Percentiles rank a stretch among this genome's conserved stretches.
phyloP scores from a whole-genome alignment of 2,329 filamentous ascomycete species.

The Aspergillus neotritici region DNA sequence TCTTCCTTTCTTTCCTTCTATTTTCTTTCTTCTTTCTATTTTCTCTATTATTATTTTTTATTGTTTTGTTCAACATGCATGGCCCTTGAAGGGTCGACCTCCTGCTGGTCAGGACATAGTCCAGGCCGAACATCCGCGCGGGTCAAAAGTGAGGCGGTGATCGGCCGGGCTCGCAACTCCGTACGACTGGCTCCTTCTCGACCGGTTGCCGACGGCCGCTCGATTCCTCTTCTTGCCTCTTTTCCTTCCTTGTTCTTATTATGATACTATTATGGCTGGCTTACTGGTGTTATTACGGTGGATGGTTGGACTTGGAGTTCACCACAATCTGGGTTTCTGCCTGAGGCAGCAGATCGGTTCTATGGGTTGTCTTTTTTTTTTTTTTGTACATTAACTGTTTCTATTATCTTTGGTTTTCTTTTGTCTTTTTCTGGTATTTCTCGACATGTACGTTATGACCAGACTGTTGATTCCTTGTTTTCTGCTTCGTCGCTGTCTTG shows the following conservation, averaged over 20 bases:
- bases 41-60: slow-evolving; percentile 1
- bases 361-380: slow-evolving; percentile 2
- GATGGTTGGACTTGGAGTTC: slow-evolving; percentile 6
- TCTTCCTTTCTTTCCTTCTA: slow-evolving; percentile 2
- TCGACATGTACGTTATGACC: slow-evolving; percentile 1
- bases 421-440: neutral
- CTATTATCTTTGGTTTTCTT: slow-evolving; percentile 6
- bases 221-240: too few species aligned
- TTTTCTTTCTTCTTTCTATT: slow-evolving; percentile 1
- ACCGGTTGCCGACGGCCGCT: slow-evolving; percentile 7
- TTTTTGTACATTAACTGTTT: slow-evolving; percentile 3
- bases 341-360: slow-evolving; percentile 3
- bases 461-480: slow-evolving; percentile 1
- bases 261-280: too few species aligned
- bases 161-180: slow-evolving; percentile 11
- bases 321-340: slow-evolving; percentile 5
- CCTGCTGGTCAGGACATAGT: slow-evolving; percentile 13
- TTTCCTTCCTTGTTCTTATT: too few species aligned
- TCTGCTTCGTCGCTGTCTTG: slow-evolving; percentile 5
- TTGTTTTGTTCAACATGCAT: slow-evolving; percentile 1
- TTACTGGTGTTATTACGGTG: neutral
- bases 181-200: slow-evolving; percentile 10
- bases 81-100: neutral
- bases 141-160: slow-evolving; percentile 24
- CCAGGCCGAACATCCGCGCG: slow-evolving; percentile 18